Percentiles rank a stretch among this genome's conserved stretches.
Evolutionary conservation across 257 asterid species (phyloP).

Genomic region (Capsicum rhomboideum): DNA sequence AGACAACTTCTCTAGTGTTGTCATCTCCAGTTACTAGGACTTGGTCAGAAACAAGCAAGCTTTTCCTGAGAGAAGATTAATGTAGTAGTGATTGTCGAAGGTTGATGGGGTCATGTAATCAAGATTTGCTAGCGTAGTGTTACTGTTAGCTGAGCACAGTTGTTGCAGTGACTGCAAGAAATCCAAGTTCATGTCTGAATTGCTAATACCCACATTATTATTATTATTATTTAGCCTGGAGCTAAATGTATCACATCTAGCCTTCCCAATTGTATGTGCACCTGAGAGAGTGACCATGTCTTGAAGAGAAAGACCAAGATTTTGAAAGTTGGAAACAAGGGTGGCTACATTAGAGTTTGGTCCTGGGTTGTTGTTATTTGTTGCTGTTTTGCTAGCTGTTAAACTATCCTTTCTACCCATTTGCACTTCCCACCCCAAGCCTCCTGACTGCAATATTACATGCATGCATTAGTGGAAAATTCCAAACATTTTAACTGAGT

Average conservation of each 20-base stretch:
- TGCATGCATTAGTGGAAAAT: not conserved
- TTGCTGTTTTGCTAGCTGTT: conserved; percentile 50
- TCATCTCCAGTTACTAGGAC: conserved; percentile 35
- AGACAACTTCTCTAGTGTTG: conserved; percentile 21
- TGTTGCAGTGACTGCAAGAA: conserved; percentile 61
- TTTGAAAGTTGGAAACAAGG: conserved; percentile 50
- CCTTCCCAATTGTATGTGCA: conserved; percentile 86
- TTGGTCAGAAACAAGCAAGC: conserved; percentile 64
- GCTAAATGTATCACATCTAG: conserved; percentile 62
- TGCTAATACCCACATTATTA: not conserved
- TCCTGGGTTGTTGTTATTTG: conserved; percentile 60
- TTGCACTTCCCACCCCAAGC: conserved; percentile 72
- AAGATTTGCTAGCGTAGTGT: conserved; percentile 55
- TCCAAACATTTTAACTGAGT: not conserved
- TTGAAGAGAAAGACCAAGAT: conserved; percentile 52
- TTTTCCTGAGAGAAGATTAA: conserved; percentile 60
- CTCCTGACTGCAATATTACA: conserved; percentile 51
- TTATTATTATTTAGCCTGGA: conserved; percentile 22
- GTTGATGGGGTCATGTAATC: conserved; percentile 46
- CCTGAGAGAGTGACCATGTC: conserved; percentile 88
- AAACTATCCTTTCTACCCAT: conserved; percentile 71
- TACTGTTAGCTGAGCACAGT: conserved; percentile 36
- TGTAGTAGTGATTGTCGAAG: conserved; percentile 67
- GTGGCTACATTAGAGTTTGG: conserved; percentile 69
- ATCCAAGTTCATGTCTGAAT: conserved; percentile 26